Percentiles rank a stretch among this genome's conserved stretches.
These are phyloP conservation scores for Fusarium sp. DNA, from an alignment of 2,329 filamentous ascomycete genomes.

Conservation along the genomic window DNA sequence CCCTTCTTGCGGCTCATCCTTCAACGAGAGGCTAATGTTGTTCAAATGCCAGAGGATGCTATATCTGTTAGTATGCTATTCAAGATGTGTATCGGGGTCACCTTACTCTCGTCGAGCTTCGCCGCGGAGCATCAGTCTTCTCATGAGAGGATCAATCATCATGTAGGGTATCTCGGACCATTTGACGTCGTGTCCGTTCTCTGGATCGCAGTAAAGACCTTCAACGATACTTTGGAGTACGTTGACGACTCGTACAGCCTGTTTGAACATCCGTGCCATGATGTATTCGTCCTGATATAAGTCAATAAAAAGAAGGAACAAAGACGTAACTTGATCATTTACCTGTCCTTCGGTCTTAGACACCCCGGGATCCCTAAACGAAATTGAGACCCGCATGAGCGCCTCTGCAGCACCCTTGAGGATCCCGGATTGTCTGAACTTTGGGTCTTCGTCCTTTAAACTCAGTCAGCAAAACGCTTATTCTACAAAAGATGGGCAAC, in stretches of 20 bases:
- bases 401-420: neutral
- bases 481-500: neutral
- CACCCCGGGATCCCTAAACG: neutral
- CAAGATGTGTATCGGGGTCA: no score
- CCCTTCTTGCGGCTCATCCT: neutral
- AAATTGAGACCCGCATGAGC: accelerated
- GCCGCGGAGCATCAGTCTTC: no score
- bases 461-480: neutral
- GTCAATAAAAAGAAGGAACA: neutral
- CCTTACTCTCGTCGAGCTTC: no score
- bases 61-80: neutral
- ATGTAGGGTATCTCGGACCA: neutral
- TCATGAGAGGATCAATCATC: neutral
- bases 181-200: accelerated
- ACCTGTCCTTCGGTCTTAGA: neutral
- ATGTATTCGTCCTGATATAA: neutral
- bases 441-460: neutral
- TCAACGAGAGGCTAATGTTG: neutral
- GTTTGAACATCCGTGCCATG: neutral
- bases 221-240: neutral
- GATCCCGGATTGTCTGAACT: neutral
- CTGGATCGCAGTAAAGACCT: neutral
- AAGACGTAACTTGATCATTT: neutral
- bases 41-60: neutral
- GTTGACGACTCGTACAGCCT: neutral